phyloP scores from a whole-genome alignment of 345 rosid genomes.

The Eucalyptus marginata region DNA sequence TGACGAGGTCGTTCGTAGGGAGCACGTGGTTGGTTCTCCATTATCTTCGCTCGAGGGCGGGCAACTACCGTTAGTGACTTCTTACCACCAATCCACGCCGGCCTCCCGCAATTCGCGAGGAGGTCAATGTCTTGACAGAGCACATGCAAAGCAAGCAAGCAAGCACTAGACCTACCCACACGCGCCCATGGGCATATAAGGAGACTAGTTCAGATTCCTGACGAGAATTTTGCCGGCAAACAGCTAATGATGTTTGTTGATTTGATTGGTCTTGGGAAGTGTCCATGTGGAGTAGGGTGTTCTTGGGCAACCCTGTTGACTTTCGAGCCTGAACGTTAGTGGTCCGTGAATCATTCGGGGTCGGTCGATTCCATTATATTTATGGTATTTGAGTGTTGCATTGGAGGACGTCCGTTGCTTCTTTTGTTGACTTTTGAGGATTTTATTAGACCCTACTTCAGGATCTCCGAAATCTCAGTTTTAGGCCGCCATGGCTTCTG shows the following conservation, averaged over 20 bases:
- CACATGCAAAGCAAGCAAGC: background rate
- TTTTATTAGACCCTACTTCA: background rate
- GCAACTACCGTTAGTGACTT: background rate
- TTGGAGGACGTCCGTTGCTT: background rate
- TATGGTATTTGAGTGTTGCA: background rate
- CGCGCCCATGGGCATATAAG: background rate
- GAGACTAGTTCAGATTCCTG: background rate
- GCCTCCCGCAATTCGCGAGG: background rate
- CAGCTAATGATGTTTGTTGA: background rate
- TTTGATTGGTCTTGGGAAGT: background rate
- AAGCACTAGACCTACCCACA: background rate
- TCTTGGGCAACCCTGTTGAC: background rate
- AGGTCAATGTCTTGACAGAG: background rate
- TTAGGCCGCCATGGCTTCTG: background rate
- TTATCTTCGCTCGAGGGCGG: background rate
- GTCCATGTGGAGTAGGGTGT: background rate
- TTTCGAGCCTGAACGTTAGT: background rate
- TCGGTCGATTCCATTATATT: background rate
- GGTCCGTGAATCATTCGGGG: background rate
- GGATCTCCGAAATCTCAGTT: background rate
- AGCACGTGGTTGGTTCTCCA: background rate
- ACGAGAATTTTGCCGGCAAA: background rate
- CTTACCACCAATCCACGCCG: background rate
- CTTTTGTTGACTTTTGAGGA: background rate
- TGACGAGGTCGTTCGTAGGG: background rate